Percentiles rank a stretch among this genome's conserved stretches.
Conservation (phyloP, 2,329 filamentous ascomycete genomes). For the Knufia fluminis region DNA sequence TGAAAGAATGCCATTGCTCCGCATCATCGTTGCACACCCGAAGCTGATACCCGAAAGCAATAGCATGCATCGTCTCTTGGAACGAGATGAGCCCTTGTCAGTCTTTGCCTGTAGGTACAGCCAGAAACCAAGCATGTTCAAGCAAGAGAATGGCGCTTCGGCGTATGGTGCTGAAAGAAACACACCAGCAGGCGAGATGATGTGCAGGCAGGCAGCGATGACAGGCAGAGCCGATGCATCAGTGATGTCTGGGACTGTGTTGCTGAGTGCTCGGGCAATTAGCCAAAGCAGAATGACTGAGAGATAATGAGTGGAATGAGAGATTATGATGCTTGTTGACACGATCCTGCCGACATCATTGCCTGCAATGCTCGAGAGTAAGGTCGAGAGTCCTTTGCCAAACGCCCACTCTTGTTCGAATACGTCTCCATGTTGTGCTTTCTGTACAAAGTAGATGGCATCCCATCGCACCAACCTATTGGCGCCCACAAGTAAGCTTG, state of each 20-base stretch:
- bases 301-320: conserved; percentile 65
- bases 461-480: conserved; percentile 50
- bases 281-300: conserved; percentile 59
- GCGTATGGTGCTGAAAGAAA: conserved; percentile 83
- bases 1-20: conserved; percentile 79
- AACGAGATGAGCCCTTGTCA: conserved; percentile 33
- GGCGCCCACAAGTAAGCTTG: conserved; percentile 37
- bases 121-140: conserved; percentile 66
- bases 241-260: conserved; percentile 25
- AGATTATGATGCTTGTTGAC: conserved; percentile 55
- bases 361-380: neutral
- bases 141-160: conserved; percentile 68
- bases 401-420: conserved; percentile 62
- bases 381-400: conserved; percentile 41
- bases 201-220: conserved; percentile 62
- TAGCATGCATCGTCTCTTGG: conserved; percentile 26
- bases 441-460: conserved; percentile 50
- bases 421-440: conserved; percentile 45
- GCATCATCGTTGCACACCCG: conserved; percentile 61
- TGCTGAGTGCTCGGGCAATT: conserved; percentile 9
- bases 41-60: conserved; percentile 60
- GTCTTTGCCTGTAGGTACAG: conserved; percentile 48
- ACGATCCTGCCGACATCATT: conserved; percentile 13
- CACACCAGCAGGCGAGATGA: conserved; percentile 76
- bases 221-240: conserved; percentile 45